These are phyloP conservation scores for Boletellus ananas DNA, from an alignment of 768 basidiomycete genomes.

Conservation along the genomic window DNA sequence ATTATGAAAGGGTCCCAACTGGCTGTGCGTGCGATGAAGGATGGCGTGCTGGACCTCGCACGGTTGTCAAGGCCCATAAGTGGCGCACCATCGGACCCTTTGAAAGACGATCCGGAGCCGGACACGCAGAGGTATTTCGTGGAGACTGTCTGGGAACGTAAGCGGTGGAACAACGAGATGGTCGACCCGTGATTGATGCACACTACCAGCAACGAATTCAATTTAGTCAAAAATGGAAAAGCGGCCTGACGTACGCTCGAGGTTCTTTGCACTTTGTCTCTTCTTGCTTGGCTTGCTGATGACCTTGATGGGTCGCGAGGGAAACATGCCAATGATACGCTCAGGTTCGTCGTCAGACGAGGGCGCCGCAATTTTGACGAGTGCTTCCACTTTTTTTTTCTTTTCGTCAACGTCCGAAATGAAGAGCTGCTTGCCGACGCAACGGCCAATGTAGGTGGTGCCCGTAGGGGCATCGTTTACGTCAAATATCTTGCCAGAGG, in stretches of 20 bases:
- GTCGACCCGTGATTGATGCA: conserved; percentile 96
- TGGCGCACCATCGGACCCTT: conserved; percentile 87
- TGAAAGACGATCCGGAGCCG: conserved; percentile 88
- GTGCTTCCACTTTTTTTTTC: conserved; percentile 91
- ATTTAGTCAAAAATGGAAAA: conserved; percentile 11
- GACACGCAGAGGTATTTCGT: conserved; percentile 95
- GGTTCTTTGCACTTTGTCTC: conserved; percentile 88
- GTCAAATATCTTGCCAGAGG: conserved; percentile 82
- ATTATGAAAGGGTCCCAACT: conserved; percentile 96
- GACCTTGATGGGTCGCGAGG: conserved; percentile 94
- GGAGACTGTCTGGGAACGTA: conserved; percentile 91
- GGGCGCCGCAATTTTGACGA: conserved; percentile 84
- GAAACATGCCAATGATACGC: conserved; percentile 83
- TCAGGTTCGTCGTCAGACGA: conserved; percentile 78
- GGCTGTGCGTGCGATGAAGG: conserved; percentile 85
- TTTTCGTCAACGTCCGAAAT: conserved; percentile 94
- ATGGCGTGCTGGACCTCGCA: conserved; percentile 68
- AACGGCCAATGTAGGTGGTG: conserved; percentile 88
- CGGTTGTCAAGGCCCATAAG: conserved; percentile 78
- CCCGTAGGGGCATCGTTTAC: conserved; percentile 72
- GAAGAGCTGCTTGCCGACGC: conserved; percentile 91
- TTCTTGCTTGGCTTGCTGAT: conserved; percentile 99
- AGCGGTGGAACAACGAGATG: conserved; percentile 92
- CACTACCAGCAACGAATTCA: conserved; percentile 45
- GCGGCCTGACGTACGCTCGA: conserved; percentile 65